Conservation (phyloP, 2,329 filamentous ascomycete species). For the Achaetomium macrosporum region DNA sequence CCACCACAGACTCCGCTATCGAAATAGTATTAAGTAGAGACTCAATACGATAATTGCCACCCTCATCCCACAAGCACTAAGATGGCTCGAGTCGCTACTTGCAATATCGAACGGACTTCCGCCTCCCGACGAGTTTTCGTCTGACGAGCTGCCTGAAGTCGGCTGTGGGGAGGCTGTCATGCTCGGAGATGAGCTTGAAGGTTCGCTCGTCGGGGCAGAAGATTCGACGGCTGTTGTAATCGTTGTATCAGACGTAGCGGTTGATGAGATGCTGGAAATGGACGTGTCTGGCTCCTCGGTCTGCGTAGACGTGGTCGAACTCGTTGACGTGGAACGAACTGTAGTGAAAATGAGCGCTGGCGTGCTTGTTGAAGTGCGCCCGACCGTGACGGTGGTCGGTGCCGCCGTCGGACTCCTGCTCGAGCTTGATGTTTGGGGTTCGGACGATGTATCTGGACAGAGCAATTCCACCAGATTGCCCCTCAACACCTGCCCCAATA, state of each 20-base stretch:
- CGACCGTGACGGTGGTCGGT: conserved; percentile 1
- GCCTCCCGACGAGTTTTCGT: conserved; percentile 8
- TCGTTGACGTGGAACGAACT: conserved; percentile 14
- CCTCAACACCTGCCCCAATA: conserved; percentile 34
- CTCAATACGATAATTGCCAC: not conserved
- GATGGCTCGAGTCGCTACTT: not conserved
- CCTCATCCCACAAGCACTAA: not conserved
- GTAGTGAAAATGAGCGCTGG: conserved; percentile 14
- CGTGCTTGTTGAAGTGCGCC: not conserved
- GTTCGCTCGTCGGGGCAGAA: not conserved
- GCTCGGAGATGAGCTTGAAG: not conserved
- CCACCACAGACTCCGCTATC: not conserved
- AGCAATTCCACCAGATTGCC: conserved; percentile 35
- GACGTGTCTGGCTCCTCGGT: not conserved
- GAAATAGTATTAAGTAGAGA: conserved; percentile 3
- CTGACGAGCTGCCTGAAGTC: not conserved
- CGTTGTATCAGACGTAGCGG: not conserved
- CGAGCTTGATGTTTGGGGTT: not conserved
- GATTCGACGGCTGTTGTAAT: not conserved
- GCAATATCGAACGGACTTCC: conserved; percentile 27
- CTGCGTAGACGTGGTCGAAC: not conserved
- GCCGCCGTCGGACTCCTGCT: not conserved
- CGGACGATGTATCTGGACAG: conserved; percentile 25
- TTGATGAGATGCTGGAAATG: not conserved
- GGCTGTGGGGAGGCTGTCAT: not conserved